Evolutionary conservation across 2,329 filamentous ascomycete genomes (phyloP), one percentile per base, ranked within the genome.

Genomic region (Penicillium thymicola): DNA sequence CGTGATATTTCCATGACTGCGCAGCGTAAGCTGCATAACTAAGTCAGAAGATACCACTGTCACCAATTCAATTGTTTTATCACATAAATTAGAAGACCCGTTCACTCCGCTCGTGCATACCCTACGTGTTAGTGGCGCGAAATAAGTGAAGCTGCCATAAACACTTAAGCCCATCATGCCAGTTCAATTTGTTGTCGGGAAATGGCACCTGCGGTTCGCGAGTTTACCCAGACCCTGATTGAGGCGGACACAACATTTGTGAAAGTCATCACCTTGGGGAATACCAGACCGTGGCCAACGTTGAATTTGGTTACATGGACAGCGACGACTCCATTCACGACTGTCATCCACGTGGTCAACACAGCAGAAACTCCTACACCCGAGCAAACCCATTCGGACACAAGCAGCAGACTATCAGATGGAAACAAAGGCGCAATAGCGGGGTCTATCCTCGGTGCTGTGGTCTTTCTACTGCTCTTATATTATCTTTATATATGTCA

Each of bases 131-230:
- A 10, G 38, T 46, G 51, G 51, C n/a, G 37, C 37, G 16, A 51
- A 16, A 37, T 32, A 48, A 46, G 44, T 46, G 44, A 46, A 25
- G 44, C 44, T 46, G 28, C 14, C 21, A 36, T 25, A 4, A 21
- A 46, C 44, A 46, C 27, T 49, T 41, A 21, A 49, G 3, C 30
- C 23, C 46, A 32, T 36, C 37, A 50, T 55, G 52, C 23, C 40
- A 18, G 18, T 49, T 51, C 30, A 11, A 34, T 42, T 25, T 30
- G 25, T 45, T 14, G 21, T 18, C 18, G 23, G 30, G 37, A 30
- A 50, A 55, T 55, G 52, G 52, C 52, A 38, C 52, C 52, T 50
- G 52, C 52, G 30, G 21, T 42, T 28, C 45, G 45, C 23, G 37
- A 43, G 45, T 30, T 51, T 10, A 50, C 38, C 23, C 45, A 23